phyloP scores from a whole-genome alignment of 371 early-diverging fungal genomes.

The Mortierella sp. region DNA sequence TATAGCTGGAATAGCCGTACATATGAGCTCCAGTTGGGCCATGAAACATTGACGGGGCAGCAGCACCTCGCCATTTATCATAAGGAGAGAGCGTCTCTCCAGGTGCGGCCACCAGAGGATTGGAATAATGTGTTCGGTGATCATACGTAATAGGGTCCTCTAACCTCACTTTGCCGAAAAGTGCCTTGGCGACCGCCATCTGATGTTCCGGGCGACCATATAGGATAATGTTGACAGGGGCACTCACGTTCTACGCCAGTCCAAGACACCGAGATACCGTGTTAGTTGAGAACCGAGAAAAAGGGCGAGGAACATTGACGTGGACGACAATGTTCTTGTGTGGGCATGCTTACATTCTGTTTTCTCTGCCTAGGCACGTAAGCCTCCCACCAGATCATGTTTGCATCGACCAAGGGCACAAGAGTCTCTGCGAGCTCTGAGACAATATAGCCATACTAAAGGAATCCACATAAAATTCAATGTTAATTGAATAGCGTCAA shows the following conservation, averaged over 20 bases:
- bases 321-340: no score
- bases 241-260: constrained; percentile 44
- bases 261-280: background rate
- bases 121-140: constrained; percentile 31
- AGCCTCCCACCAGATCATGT: constrained; percentile 56
- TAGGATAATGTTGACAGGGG: constrained; percentile 48
- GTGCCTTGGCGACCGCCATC: constrained; percentile 41
- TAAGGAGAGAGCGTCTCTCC: constrained; percentile 47
- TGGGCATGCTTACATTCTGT: constrained; percentile 35
- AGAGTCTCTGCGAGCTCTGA: constrained; percentile 50
- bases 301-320: background rate
- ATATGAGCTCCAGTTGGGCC: constrained; percentile 1
- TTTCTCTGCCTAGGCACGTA: constrained; percentile 42
- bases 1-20: constrained; percentile 26
- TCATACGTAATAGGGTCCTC: constrained; percentile 50
- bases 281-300: background rate
- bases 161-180: constrained; percentile 35
- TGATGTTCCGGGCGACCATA: constrained; percentile 42
- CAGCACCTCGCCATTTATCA: constrained; percentile 37
- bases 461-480: background rate
- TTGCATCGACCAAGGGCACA: constrained; percentile 53
- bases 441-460: constrained; percentile 52
- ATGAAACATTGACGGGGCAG: constrained; percentile 11
- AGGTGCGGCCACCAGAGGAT: constrained; percentile 47
- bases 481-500: background rate